These are phyloP conservation scores for Globisporangium yorkense DNA, from an alignment of 352 stramenopile species.

Conservation along the genomic window DNA sequence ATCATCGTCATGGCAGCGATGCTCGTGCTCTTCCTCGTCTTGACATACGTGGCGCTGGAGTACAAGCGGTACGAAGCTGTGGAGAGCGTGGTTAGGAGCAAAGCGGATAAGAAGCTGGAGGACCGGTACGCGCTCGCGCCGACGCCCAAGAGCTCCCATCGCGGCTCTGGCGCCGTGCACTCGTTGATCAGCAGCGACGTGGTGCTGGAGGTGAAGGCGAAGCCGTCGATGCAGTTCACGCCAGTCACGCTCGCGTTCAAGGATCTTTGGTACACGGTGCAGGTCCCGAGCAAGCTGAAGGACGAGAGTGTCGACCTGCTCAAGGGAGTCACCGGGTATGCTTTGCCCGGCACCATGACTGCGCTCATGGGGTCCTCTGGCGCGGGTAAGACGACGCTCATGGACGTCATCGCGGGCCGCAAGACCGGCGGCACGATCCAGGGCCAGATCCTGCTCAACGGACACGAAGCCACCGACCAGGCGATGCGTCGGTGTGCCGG, in stretches of 20 bases:
- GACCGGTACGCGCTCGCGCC: conserved; percentile 5
- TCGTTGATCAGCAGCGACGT: neutral
- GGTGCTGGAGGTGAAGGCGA: neutral
- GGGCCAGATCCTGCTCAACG: neutral
- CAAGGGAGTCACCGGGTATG: conserved; percentile 22
- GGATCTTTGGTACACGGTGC: conserved; percentile 19
- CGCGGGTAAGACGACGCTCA: neutral
- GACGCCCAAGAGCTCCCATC: neutral
- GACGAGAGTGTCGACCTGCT: conserved; percentile 23
- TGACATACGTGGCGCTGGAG: conserved; percentile 13
- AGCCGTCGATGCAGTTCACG: conserved; percentile 19
- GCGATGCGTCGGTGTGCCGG: conserved; percentile 5
- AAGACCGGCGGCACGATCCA: neutral
- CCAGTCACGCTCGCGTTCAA: conserved; percentile 18
- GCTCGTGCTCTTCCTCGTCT: conserved; percentile 35
- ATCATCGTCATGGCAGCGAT: conserved; percentile 29
- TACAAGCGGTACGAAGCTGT: conserved; percentile 20
- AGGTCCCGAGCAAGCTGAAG: conserved; percentile 6
- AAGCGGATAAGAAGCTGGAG: neutral
- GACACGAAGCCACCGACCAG: neutral
- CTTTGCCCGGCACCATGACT: conserved; percentile 16
- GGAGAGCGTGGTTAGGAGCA: conserved; percentile 18
- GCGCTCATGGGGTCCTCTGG: neutral
- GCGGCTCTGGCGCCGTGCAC: neutral
- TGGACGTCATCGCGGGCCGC: neutral